A percentile compares a stretch with the other conserved stretches of the same genome.
Evolutionary conservation across 2,329 filamentous ascomycete genomes (phyloP).

Genomic region (Colletotrichum nymphaeae): DNA sequence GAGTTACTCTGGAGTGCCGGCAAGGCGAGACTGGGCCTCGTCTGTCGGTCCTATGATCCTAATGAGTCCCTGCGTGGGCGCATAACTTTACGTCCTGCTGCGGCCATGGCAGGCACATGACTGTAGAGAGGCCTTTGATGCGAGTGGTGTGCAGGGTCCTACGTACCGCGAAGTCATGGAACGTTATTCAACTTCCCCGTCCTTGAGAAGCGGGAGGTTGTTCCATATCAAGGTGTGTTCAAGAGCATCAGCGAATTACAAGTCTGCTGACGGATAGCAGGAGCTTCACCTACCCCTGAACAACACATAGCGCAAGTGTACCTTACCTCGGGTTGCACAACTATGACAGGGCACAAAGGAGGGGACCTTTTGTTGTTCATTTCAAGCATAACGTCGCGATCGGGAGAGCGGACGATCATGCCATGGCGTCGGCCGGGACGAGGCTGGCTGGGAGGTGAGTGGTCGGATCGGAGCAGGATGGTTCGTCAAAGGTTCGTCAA

Average conservation of each 20-base stretch:
- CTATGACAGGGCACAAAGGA: neutral
- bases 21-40: neutral
- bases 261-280: neutral
- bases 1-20: neutral
- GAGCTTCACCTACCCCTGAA: neutral
- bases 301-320: neutral
- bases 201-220: neutral
- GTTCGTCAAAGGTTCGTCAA: neutral
- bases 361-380: neutral
- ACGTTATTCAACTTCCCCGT: too few relatives aligned
- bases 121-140: neutral
- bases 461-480: neutral
- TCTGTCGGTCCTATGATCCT: neutral
- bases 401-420: neutral
- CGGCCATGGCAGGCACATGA: neutral
- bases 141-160: neutral
- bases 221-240: neutral
- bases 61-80: neutral
- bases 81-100: neutral
- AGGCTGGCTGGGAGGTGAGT: neutral
- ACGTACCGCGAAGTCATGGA: neutral
- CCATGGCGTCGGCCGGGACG: neutral
- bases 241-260: neutral
- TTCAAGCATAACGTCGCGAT: constrained; percentile 1
- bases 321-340: neutral